Conservation (phyloP, 2,329 filamentous ascomycete genomes). For the Aspergillus nomiae region DNA sequence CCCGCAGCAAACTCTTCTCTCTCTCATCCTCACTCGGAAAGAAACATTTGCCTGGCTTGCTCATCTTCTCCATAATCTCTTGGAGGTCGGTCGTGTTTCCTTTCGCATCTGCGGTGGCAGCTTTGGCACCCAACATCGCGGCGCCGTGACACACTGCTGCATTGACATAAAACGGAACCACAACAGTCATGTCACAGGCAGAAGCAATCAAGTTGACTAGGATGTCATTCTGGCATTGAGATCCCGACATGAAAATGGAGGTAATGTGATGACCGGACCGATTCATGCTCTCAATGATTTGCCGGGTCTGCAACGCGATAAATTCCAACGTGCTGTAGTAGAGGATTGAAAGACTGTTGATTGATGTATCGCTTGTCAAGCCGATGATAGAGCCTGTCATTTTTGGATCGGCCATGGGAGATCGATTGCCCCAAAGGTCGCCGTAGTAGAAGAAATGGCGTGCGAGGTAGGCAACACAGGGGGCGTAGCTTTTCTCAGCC, state of each 20-base stretch:
- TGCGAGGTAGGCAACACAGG: conserved; percentile 81
- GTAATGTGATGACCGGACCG: conserved; percentile 79
- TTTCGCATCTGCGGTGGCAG: conserved; percentile 75
- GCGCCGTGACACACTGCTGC: conserved; percentile 97
- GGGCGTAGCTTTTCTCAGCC: conserved; percentile 67
- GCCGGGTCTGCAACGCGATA: conserved; percentile 92
- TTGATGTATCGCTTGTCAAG: conserved; percentile 81
- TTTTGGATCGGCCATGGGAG: conserved; percentile 84
- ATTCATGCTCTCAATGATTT: conserved; percentile 96
- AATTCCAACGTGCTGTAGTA: conserved; percentile 99
- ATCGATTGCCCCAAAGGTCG: conserved; percentile 95
- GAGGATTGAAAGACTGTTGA: conserved; percentile 83
- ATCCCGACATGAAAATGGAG: conserved; percentile 98
- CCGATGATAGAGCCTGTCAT: conserved; percentile 93
- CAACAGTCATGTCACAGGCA: conserved; percentile 85
- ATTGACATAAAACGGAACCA: conserved; percentile 91
- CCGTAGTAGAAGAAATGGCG: conserved; percentile 99
- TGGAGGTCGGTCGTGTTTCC: conserved; percentile 85
- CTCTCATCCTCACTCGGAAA: conserved; percentile 69
- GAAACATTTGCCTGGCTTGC: conserved; percentile 85
- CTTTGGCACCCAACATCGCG: conserved; percentile 96
- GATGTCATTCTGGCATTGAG: conserved; percentile 93
- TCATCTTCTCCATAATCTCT: conserved; percentile 98
- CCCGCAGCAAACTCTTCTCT: conserved; percentile 77
- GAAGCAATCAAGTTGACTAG: conserved; percentile 91